Base-by-base conservation (phyloP, 129 eudicot species). In the Gnaphalium uliginosum region DNA sequence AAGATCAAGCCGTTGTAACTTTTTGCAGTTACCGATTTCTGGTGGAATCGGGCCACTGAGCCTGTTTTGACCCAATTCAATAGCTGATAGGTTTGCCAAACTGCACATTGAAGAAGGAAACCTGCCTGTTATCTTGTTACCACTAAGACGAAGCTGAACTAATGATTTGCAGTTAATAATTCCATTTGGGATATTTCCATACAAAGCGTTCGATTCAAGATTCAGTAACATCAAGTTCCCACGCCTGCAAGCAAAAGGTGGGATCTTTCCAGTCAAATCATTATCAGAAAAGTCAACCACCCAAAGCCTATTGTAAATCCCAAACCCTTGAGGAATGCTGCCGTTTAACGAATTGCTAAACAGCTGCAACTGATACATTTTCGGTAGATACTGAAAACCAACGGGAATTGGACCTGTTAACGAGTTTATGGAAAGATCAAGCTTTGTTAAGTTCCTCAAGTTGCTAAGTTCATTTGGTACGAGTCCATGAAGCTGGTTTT, bases 41-140 rank as follows among this genome's bases (percentile, higher is more conserved):
- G 68, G 74, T 10, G 96, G 89, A 59, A 94, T 75, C 0, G 89
- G 83, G n/a, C 99, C 99, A 46, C 85, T 84, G 66, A 94, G 89
- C 76, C 82, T 83, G 85, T 94, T 94, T 67, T 85, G 93, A 8
- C 90, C 96, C 69, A 94, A 53, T 72, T 91, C 99, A 22, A 94
- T 69, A 41, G 97, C 97, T 27, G 97, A 78, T 9, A 94, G 68
- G 33, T 87, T 91, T 32, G 15, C 77, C 64, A 84, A 56, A 41
- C 81, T 86, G 83, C 99, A 94, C 61, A 94, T 33, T 29, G 88
- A 87, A n/a, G 92, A 78, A 29, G 99, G 99, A 72, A 95, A 91
- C 68, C 77, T 81, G 50, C 99, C 99, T 3, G 92, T 75, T 8
- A 95, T 69, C 79, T 80, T 75, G 78, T 95, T 95, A 29, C 86